A percentile compares a stretch with the other conserved stretches of the same genome.
Conservation (phyloP, 352 stramenopile species). For the Aphanomyces astaci region DNA sequence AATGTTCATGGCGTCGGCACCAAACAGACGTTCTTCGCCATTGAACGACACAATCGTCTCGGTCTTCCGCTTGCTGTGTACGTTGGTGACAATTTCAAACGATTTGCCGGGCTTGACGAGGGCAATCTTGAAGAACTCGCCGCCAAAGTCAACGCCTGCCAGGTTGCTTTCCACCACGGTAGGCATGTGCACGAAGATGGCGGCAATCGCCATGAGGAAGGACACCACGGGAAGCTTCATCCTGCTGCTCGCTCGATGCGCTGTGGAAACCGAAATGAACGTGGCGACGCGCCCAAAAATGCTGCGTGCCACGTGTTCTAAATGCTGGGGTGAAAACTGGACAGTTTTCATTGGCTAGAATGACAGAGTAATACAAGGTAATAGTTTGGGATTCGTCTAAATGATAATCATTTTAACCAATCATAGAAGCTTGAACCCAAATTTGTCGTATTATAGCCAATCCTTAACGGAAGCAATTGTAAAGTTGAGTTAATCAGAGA, state of each 20-base stretch:
- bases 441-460: background rate
- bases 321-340: background rate
- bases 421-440: background rate
- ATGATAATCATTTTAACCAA: background rate
- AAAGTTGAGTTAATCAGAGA: too few relatives aligned
- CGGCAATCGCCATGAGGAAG: background rate
- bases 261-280: conserved; percentile 8
- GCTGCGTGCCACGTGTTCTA: conserved; percentile 3
- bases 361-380: too few relatives aligned
- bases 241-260: background rate
- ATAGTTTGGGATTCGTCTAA: background rate
- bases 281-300: background rate
- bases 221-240: conserved; percentile 6
- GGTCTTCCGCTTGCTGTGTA: conserved; percentile 97
- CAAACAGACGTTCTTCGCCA: conserved; percentile 90
- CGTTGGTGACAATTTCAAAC: conserved; percentile 97
- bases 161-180: conserved; percentile 39
- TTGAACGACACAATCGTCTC: conserved; percentile 91
- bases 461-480: background rate
- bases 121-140: conserved; percentile 82
- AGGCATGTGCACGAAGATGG: background rate
- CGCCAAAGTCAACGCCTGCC: conserved; percentile 93
- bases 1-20: conserved; percentile 88
- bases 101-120: conserved; percentile 90
- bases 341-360: background rate